phyloP scores from a whole-genome alignment of 768 basidiomycete species.

The Hysterangium stoloniferum region DNA sequence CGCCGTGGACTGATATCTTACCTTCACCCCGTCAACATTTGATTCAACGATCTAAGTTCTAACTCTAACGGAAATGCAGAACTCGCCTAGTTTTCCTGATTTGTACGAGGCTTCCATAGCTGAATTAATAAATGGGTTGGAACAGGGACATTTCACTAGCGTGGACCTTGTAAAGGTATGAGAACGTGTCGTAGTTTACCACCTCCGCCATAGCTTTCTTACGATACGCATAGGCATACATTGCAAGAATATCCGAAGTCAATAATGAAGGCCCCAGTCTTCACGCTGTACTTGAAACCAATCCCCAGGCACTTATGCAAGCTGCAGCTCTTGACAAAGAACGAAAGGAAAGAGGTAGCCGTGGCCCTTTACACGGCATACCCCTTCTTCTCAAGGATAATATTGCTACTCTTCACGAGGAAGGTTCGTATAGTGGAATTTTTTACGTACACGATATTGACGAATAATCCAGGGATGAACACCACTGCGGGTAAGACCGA shows the following conservation, averaged over 20 bases:
- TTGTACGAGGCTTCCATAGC: conserved; percentile 33
- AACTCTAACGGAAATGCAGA: too few species aligned
- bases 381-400: conserved; percentile 32
- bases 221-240: conserved; percentile 27
- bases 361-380: conserved; percentile 32
- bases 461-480: conserved; percentile 3
- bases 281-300: conserved; percentile 35
- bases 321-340: conserved; percentile 29
- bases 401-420: conserved; percentile 20
- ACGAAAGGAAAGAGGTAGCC: conserved; percentile 21
- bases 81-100: conserved; percentile 25
- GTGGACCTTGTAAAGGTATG: conserved; percentile 34
- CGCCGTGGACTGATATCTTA: too few species aligned
- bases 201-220: neutral
- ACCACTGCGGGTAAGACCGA: conserved; percentile 4
- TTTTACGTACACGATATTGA: conserved; percentile 15
- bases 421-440: conserved; percentile 11
- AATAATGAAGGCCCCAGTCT: conserved; percentile 30
- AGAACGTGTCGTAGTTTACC: neutral
- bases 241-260: conserved; percentile 37
- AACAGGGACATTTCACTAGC: conserved; percentile 29
- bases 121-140: conserved; percentile 33
- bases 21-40: too few species aligned
- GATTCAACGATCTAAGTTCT: too few species aligned
- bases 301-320: conserved; percentile 29